phyloP scores from a whole-genome alignment of 805 yeast genomes.

The Nakazawaea populi region DNA sequence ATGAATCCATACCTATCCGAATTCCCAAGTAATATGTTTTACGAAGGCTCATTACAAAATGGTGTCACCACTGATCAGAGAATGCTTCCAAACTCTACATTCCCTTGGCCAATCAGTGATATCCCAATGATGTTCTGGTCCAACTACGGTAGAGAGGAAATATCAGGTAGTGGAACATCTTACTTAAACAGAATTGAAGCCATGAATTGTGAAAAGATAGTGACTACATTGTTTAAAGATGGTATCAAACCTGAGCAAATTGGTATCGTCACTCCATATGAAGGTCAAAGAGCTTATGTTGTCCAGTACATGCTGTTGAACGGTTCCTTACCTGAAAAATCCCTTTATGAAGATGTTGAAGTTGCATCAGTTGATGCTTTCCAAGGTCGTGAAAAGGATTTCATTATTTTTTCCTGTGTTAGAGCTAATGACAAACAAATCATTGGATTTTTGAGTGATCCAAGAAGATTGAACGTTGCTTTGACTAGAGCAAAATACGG shows the following conservation, averaged over 20 bases:
- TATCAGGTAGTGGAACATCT: slow-evolving; percentile 75
- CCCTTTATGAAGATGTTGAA: slow-evolving; percentile 66
- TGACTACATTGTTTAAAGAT: slow-evolving; percentile 65
- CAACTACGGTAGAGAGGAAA: slow-evolving; percentile 82
- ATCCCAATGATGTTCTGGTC: slow-evolving; percentile 98
- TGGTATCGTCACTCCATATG: slow-evolving; percentile 92
- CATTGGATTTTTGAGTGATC: slow-evolving; percentile 81
- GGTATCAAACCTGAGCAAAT: slow-evolving; percentile 78
- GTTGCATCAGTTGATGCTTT: slow-evolving; percentile 74
- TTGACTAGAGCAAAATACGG: slow-evolving; percentile 86
- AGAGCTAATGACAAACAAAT: slow-evolving; percentile 64
- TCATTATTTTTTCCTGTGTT: slow-evolving; percentile 45
- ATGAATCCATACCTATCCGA: slow-evolving; percentile 89
- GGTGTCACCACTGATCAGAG: slow-evolving; percentile 82
- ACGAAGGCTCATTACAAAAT: slow-evolving; percentile 87
- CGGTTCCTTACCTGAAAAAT: slow-evolving; percentile 56
- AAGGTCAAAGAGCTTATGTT: slow-evolving; percentile 84
- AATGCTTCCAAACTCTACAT: slow-evolving; percentile 43
- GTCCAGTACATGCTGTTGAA: slow-evolving; percentile 72
- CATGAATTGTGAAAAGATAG: slow-evolving; percentile 75
- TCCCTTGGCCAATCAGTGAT: slow-evolving; percentile 89
- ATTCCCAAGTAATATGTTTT: slow-evolving; percentile 86
- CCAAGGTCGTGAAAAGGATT: slow-evolving; percentile 55
- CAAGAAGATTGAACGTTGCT: slow-evolving; percentile 84
- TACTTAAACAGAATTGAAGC: slow-evolving; percentile 86